Conservation (phyloP, 257 asterid species). For the Fraxinus pennsylvanica region DNA sequence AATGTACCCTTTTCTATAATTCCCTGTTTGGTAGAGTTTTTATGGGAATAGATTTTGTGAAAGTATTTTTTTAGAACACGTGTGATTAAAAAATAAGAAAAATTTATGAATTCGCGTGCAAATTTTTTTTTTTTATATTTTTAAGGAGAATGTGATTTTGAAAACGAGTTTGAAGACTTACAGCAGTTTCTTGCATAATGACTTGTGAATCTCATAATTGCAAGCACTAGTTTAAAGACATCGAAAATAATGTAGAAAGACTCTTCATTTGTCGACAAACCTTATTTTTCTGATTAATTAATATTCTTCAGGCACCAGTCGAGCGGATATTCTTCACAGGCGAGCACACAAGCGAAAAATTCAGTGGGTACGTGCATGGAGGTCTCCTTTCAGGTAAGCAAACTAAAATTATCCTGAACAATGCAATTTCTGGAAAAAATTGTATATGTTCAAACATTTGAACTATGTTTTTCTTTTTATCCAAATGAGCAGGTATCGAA, state of each 20-base stretch:
- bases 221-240: too few relatives aligned
- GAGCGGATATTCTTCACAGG: constrained; percentile 89
- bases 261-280: background rate
- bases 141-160: too few relatives aligned
- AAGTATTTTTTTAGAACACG: too few relatives aligned
- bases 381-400: constrained; percentile 79
- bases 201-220: too few relatives aligned
- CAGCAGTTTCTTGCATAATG: too few relatives aligned
- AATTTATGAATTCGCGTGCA: too few relatives aligned
- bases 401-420: background rate
- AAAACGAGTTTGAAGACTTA: too few relatives aligned
- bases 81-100: too few relatives aligned
- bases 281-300: background rate
- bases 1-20: too few relatives aligned
- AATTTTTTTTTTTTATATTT: too few relatives aligned
- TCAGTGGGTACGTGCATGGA: constrained; percentile 89
- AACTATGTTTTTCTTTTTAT: background rate
- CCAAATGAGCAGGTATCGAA: constrained; percentile 63
- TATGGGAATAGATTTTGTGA: too few relatives aligned
- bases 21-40: too few relatives aligned
- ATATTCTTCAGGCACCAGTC: constrained; percentile 69
- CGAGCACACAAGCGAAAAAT: constrained; percentile 87
- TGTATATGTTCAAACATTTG: background rate
- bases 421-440: background rate
- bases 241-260: background rate